These are phyloP conservation scores for Henningerozyma blattae DNA, from an alignment of 805 yeast species.

Conservation along the genomic window DNA sequence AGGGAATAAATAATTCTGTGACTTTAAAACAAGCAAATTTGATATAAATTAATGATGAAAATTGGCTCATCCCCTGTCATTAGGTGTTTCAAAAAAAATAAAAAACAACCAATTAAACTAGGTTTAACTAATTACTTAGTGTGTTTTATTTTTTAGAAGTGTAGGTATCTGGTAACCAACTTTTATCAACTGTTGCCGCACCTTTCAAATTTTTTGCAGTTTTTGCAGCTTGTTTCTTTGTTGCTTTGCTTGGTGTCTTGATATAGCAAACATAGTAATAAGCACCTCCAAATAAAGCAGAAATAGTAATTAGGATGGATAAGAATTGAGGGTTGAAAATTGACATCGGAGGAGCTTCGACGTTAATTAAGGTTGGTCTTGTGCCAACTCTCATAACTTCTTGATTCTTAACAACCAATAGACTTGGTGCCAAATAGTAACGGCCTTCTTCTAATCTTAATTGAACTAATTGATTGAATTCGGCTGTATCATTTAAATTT, in stretches of 20 bases:
- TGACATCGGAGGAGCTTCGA: slow-evolving; percentile 57
- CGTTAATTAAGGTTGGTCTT: slow-evolving; percentile 42
- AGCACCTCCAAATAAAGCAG: slow-evolving; percentile 35
- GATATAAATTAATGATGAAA: too few relatives aligned
- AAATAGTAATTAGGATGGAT: slow-evolving; percentile 44
- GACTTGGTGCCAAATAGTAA: slow-evolving; percentile 47
- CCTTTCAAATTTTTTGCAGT: slow-evolving; percentile 3
- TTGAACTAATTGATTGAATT: slow-evolving; percentile 47
- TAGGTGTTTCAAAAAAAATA: too few relatives aligned
- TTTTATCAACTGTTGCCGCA: slow-evolving; percentile 25
- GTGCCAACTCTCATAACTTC: slow-evolving; percentile 44
- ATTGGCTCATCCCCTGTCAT: too few relatives aligned
- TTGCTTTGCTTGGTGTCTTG: not conserved
- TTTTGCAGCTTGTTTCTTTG: too few relatives aligned
- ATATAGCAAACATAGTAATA: slow-evolving; percentile 30
- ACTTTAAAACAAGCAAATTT: too few relatives aligned
- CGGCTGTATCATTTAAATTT: slow-evolving; percentile 34
- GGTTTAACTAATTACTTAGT: too few relatives aligned
- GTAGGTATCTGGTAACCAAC: slow-evolving; percentile 52
- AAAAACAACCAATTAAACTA: too few relatives aligned
- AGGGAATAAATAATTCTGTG: too few relatives aligned
- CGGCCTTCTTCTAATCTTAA: slow-evolving; percentile 45
- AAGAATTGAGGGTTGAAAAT: slow-evolving; percentile 63
- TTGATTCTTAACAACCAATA: slow-evolving; percentile 40
- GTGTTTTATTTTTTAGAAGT: slow-evolving; percentile 11